Evolutionary conservation across 108 stramenopile species (phyloP).

Genomic region (Nitzschia sp.): DNA sequence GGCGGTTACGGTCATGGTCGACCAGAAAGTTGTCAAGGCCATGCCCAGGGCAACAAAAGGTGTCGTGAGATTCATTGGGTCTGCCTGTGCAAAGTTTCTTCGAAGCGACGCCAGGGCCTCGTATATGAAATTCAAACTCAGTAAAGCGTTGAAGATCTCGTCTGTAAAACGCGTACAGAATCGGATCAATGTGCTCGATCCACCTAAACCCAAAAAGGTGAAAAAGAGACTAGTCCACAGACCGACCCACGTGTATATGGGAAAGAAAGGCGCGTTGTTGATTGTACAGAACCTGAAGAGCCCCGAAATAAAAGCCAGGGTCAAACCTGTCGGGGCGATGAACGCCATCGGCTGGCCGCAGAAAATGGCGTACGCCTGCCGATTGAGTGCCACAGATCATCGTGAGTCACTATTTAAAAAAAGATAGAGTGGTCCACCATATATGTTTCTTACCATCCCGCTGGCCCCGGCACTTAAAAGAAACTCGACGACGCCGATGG

Average conservation of each 20-base stretch:
- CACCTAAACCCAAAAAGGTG: constrained; percentile 73
- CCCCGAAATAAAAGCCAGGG: constrained; percentile 92
- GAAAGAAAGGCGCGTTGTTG: constrained; percentile 87
- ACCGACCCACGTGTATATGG: constrained; percentile 94
- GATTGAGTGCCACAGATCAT: no score
- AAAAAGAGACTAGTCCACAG: constrained; percentile 92
- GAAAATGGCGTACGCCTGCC: constrained; percentile 72
- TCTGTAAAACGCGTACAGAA: constrained; percentile 97
- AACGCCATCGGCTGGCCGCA: constrained; percentile 97
- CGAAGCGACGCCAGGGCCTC: constrained; percentile 78
- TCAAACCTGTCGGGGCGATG: constrained; percentile 96
- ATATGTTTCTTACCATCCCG: constrained; percentile 80
- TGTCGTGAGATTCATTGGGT: constrained; percentile 84
- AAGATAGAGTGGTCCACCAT: background rate
- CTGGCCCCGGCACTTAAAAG: constrained; percentile 80
- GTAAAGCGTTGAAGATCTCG: constrained; percentile 94
- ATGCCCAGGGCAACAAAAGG: constrained; percentile 80
- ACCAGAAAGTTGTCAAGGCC: constrained; percentile 67
- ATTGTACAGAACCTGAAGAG: constrained; percentile 79
- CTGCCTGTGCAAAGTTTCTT: constrained; percentile 73
- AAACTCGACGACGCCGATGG: constrained; percentile 92
- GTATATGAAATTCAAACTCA: constrained; percentile 94
- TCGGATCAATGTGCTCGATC: constrained; percentile 84
- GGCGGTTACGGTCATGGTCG: constrained; percentile 67
- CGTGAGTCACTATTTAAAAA: background rate